Percentiles rank a stretch among this genome's conserved stretches.
Evolutionary conservation across 495 filamentous ascomycete genomes (phyloP).

Genomic region (Cladorrhinum samala): DNA sequence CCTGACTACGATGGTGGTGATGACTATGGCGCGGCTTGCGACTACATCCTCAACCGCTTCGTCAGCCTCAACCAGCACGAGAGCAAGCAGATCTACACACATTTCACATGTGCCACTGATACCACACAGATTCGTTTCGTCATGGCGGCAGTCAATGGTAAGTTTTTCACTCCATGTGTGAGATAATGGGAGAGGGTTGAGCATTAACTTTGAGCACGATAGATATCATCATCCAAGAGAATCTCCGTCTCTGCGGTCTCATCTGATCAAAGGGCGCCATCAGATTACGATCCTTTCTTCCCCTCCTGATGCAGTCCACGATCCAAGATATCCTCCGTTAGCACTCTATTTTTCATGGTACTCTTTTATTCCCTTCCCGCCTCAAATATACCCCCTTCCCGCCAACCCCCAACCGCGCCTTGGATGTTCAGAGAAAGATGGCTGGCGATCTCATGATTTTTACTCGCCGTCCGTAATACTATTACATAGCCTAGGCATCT

Average conservation of each 20-base stretch:
- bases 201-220: too few relatives aligned
- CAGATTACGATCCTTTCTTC: background rate
- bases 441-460: background rate
- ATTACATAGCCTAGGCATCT: background rate
- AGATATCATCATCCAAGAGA: conserved; percentile 99
- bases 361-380: background rate
- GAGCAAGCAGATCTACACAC: conserved; percentile 99
- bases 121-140: conserved; percentile 98
- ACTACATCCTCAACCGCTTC: conserved; percentile 96
- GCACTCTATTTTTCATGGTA: background rate
- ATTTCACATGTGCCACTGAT: conserved; percentile 98
- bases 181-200: too few relatives aligned
- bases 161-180: too few relatives aligned
- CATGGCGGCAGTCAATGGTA: conserved; percentile 99
- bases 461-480: conserved; percentile 1
- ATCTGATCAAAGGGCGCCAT: conserved; percentile 54
- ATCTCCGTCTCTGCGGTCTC: conserved; percentile 93
- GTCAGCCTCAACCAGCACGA: conserved; percentile 97
- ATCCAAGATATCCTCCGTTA: background rate
- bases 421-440: background rate
- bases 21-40: conserved; percentile 87
- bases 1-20: conserved; percentile 95
- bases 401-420: background rate
- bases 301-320: background rate
- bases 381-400: conserved; percentile 1